Evolutionary conservation across 768 basidiomycete genomes (phyloP), one percentile per base, ranked within the genome.

Genomic region (Rickenella mellea): DNA sequence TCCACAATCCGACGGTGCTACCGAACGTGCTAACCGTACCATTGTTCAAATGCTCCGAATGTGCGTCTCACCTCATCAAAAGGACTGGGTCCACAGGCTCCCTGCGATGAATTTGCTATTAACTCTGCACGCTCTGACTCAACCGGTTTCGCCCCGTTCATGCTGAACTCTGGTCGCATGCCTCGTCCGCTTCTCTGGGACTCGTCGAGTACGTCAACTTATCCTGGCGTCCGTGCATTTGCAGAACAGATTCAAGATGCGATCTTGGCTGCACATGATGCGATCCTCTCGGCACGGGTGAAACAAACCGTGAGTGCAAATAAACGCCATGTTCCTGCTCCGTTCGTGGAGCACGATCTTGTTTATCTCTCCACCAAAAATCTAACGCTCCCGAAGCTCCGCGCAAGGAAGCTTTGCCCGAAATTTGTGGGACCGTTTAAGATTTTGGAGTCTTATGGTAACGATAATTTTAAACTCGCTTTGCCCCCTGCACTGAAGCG

Each of bases 1-100:
- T 40, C 66, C 64, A 1, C 58, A 69, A 39, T 59, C 64, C 1
- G 63, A 66, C 47, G 66, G 65, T 0, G 45, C 53, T 1, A 63
- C 59, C 0, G 63, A 69, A 45, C 44, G 56, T 1, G 56, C 59
- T 0, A 65, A 65, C 39, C 44, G 56, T 1, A 63, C 57, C 1
- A 45, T 66, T 7, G 53, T 42, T 0, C 58, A 66, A 41, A 60
- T 60, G 52, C 31, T 65, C 1, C 33, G 57, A 0, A 47, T 55
- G 31, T 51, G 57, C 28, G 50, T 68, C 0, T 26, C 17, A 0
- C 41, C 49, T 1, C 53, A 58, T 15, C 65, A 66, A 42, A 53
- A 43, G 24, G 62, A 63, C 43, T 65, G 60, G 63, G 59, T 55
- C 5, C 26, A 6, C 0, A 53, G 49, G 25, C 29, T 65, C 17